Conservation (phyloP, 2,329 filamentous ascomycete genomes). For the Gnomoniopsis sp. region DNA sequence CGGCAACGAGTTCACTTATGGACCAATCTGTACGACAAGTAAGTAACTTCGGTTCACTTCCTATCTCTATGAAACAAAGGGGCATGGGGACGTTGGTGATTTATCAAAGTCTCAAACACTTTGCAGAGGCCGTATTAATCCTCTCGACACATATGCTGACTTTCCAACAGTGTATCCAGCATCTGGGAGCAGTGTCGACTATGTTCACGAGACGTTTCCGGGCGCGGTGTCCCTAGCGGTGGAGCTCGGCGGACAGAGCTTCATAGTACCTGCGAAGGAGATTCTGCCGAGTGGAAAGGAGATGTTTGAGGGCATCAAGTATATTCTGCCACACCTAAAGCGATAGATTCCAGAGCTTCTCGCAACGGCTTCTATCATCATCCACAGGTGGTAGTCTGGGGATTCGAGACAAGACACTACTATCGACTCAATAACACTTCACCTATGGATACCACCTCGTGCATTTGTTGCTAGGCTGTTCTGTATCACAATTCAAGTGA, state of each 20-base stretch:
- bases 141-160: not conserved
- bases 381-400: too few relatives aligned
- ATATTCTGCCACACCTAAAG: slow-evolving; percentile 48
- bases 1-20: slow-evolving; percentile 37
- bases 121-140: not conserved
- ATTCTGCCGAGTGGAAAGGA: slow-evolving; percentile 42
- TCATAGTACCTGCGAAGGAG: slow-evolving; percentile 39
- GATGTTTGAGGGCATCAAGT: slow-evolving; percentile 50
- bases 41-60: not conserved
- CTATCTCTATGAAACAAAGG: not conserved
- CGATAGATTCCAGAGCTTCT: slow-evolving; percentile 15
- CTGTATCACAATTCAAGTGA: too few relatives aligned
- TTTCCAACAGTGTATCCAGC: slow-evolving; percentile 55
- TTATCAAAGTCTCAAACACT: not conserved
- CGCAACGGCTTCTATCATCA: too few relatives aligned
- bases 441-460: too few relatives aligned
- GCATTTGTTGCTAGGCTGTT: too few relatives aligned
- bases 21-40: slow-evolving; percentile 48
- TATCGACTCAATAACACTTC: too few relatives aligned
- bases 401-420: too few relatives aligned
- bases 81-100: too few relatives aligned
- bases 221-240: slow-evolving; percentile 39
- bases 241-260: slow-evolving; percentile 39
- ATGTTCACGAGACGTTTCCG: slow-evolving; percentile 37
- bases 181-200: slow-evolving; percentile 43